Base-by-base conservation (phyloP, 2,329 filamentous ascomycete genomes). In the Grosmannia serpens region DNA sequence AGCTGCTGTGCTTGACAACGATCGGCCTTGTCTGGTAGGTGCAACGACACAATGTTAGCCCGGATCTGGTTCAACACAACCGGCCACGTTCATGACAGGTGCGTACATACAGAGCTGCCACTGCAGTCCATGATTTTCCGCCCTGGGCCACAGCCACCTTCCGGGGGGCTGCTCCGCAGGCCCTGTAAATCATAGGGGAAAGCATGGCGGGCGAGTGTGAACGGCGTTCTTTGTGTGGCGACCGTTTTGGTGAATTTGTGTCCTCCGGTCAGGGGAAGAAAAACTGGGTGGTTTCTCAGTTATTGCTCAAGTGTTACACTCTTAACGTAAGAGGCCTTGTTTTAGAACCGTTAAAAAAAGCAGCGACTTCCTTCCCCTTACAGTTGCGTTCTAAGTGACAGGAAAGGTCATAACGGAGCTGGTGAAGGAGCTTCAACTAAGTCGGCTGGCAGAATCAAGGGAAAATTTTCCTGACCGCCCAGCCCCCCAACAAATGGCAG, bases 1-100 rank as follows among this genome's bases (percentile, higher is more conserved):
- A 65, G 76, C 69, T 33, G 77, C 66, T 22, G 81, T 80, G 51
- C 75, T 72, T 47, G 77, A 80, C 57, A 83, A 70, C 61, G 75
- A 70, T 57, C 80, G 80, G 59, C 78, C 81, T 35, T 57, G 56
- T 35, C 61, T 63, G 3, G 7, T 20, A 29, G 13, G 47, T 6
- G 17, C 13, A 7, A n/a, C 15, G 47, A 29, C 11, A 20, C 15
- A 29, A 7, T 50, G 17, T 50, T 27, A 50, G 26, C 9, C 15
- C 15, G 5, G 15, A 20, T 50, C 24, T 20, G 15, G 11, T 20
- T 27, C 29, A 6, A 6, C 47, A 31, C 7, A 29, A 44, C 20
- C 41, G 8, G 41, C 41, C 41, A n/a, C 4, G n/a, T 7, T 6
- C 4, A 8, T 50, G 17, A 13, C 24, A 20, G 20, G 47, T 15